Evolutionary conservation across 1,284 basidiomycete genomes (phyloP).

Genomic region (Ustilago nuda): DNA sequence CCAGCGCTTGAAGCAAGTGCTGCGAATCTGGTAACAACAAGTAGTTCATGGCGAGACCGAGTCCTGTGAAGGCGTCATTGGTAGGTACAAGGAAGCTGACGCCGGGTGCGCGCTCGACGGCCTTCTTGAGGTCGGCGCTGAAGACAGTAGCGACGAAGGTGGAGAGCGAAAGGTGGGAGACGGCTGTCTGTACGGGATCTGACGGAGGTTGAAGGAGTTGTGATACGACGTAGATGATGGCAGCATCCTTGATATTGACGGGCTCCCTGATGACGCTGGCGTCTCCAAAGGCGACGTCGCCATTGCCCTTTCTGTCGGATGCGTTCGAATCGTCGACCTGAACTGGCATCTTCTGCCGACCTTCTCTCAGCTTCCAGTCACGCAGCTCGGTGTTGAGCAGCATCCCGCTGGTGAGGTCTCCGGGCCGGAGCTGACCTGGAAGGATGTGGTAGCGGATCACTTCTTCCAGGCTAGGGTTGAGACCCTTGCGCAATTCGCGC

Average conservation of each 20-base stretch:
- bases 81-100: conserved; percentile 88
- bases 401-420: conserved; percentile 45
- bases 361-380: conserved; percentile 68
- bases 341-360: conserved; percentile 69
- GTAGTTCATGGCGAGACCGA: conserved; percentile 90
- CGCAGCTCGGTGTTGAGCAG: conserved; percentile 61
- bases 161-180: conserved; percentile 85
- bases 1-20: conserved; percentile 81
- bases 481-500: conserved; percentile 22
- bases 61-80: conserved; percentile 85
- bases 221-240: conserved; percentile 89
- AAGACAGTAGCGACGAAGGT: conserved; percentile 82
- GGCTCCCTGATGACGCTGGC: conserved; percentile 81
- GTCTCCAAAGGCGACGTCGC: conserved; percentile 81
- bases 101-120: conserved; percentile 72
- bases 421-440: conserved; percentile 44
- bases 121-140: conserved; percentile 55
- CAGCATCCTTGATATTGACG: conserved; percentile 79
- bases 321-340: conserved; percentile 67
- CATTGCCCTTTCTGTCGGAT: conserved; percentile 46
- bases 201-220: conserved; percentile 83
- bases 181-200: conserved; percentile 83
- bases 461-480: conserved; percentile 42
- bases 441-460: conserved; percentile 64
- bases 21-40: conserved; percentile 76